Conservation (phyloP, 352 stramenopile species). For the Pythium dissimile region DNA sequence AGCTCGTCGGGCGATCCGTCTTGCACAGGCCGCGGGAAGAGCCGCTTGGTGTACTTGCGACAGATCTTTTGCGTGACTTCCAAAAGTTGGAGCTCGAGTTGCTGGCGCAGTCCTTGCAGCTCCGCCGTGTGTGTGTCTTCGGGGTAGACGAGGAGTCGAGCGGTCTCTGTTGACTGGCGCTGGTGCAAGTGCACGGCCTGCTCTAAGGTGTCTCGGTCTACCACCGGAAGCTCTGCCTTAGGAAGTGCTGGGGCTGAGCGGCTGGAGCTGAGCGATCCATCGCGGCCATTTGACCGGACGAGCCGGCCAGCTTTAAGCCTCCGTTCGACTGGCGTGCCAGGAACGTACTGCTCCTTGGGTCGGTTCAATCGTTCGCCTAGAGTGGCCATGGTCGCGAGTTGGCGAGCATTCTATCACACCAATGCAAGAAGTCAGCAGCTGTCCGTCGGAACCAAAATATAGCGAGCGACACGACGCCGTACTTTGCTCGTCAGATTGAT, state of each 20-base stretch:
- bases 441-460: too few species aligned
- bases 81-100: slow-evolving; percentile 52
- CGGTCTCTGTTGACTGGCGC: too few species aligned
- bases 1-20: slow-evolving; percentile 29
- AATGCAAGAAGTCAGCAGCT: too few species aligned
- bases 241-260: slow-evolving; percentile 5
- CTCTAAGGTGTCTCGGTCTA: slow-evolving; percentile 4
- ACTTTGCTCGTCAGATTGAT: too few species aligned
- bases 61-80: slow-evolving; percentile 61
- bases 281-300: slow-evolving; percentile 30
- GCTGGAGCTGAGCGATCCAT: slow-evolving; percentile 23
- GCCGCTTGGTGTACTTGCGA: slow-evolving; percentile 65
- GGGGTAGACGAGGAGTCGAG: not conserved
- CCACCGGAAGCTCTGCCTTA: not conserved
- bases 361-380: slow-evolving; percentile 31
- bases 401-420: not conserved
- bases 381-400: slow-evolving; percentile 32
- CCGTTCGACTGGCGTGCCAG: slow-evolving; percentile 32
- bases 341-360: slow-evolving; percentile 31
- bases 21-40: slow-evolving; percentile 25
- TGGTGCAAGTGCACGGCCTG: not conserved
- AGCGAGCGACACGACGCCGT: too few species aligned
- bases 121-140: slow-evolving; percentile 19
- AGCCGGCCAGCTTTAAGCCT: slow-evolving; percentile 41
- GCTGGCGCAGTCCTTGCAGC: slow-evolving; percentile 30